These are phyloP conservation scores for Aspergillus ostianus DNA, from an alignment of 495 filamentous ascomycete genomes.

Conservation along the genomic window DNA sequence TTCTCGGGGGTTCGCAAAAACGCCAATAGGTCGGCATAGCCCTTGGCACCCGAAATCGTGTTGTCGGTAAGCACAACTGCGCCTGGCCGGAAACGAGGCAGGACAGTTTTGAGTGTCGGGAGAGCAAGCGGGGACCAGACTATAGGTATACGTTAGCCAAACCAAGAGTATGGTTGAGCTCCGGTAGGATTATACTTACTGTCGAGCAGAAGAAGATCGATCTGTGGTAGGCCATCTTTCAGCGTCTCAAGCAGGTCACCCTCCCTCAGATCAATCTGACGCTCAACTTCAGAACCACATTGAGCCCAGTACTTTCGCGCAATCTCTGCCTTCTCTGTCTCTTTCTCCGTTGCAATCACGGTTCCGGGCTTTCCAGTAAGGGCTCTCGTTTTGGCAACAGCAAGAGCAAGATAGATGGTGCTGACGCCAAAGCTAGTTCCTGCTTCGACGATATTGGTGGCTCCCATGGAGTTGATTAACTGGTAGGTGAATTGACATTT, in stretches of 20 bases:
- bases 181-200: constrained; percentile 35
- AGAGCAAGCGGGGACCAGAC: constrained; percentile 52
- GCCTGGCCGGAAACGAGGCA: constrained; percentile 41
- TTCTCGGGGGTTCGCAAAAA: constrained; percentile 24
- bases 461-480: constrained; percentile 36
- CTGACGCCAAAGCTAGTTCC: constrained; percentile 58
- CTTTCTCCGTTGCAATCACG: constrained; percentile 57
- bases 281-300: constrained; percentile 38
- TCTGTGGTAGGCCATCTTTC: constrained; percentile 33
- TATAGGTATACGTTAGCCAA: constrained; percentile 16
- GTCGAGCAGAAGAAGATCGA: constrained; percentile 55
- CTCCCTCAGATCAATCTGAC: constrained; percentile 49
- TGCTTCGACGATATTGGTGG: constrained; percentile 50
- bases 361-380: constrained; percentile 26
- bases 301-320: constrained; percentile 49
- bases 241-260: constrained; percentile 54
- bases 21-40: constrained; percentile 32
- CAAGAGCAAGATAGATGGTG: constrained; percentile 57
- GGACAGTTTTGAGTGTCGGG: constrained; percentile 46
- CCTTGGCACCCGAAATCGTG: constrained; percentile 26
- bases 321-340: constrained; percentile 41
- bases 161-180: constrained; percentile 5
- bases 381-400: constrained; percentile 34
- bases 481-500: constrained; percentile 53
- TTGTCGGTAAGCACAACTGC: constrained; percentile 53